Base-by-base conservation (phyloP, 2,329 filamentous ascomycete genomes). In the Monosporascus cannonballus region DNA sequence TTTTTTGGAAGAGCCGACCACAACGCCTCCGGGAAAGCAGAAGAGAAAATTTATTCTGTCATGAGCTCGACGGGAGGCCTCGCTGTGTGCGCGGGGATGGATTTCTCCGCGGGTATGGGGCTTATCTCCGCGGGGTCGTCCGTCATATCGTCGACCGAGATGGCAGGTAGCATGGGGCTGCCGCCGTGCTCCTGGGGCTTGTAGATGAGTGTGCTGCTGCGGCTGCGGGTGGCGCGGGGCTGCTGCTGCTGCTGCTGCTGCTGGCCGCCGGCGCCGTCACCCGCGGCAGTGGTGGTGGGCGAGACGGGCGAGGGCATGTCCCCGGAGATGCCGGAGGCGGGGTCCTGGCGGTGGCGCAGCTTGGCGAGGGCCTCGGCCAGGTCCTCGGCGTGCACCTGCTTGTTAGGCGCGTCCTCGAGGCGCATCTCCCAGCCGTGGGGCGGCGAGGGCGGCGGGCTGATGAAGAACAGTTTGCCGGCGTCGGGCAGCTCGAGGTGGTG, bases 391-490 rank as follows among this genome's bases (percentile, higher is more conserved):
- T 87, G 83, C 25, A 87, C 83, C 63, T 79, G 76, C 71, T 85
- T 86, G 68, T 88, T 88, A 53, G 85, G 85, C 4, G 84, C 84
- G 59, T 84, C 84, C 68, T 88, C 85, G 47, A 86, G 72, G 58
- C 77, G 77, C 71, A 84, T 78, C 72, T 86, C 80, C 85, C 85
- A 88, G 61, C 81, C 84, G 61, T 85, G 83, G 2, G 85, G 85
- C 42, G 85, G 84, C 53, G 77, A 83, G 5, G 85, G 84, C 8
- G 85, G 85, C 27, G 85, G 85, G 49, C 81, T 85, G 69, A 88
- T 87, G 73, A 88, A 87, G 75, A 87, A 87, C 51, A 86, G 77
- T 73, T 86, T 87, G 64, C 84, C 84, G 50, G 83, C 82, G 57
- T 87, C 84, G 52, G 85, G 84, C 1, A 87, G 78, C n/a, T 79